Percentiles rank a stretch among this genome's conserved stretches.
phyloP scores from a whole-genome alignment of 2,329 filamentous ascomycete species.

The Capronia americana region DNA sequence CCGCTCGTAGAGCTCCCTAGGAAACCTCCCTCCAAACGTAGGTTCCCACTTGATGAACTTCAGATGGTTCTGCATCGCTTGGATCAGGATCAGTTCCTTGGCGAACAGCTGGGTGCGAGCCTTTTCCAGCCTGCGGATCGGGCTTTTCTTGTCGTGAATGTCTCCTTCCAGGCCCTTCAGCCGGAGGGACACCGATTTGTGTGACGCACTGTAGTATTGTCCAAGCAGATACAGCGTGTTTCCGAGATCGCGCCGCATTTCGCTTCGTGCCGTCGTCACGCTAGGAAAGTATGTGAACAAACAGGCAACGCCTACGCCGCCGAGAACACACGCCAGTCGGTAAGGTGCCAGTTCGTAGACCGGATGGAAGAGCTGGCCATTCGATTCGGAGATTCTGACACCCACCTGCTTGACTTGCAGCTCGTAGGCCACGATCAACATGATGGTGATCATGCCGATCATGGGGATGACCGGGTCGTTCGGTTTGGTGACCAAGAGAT shows the following conservation, averaged over 20 bases:
- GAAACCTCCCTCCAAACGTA: conserved; percentile 75
- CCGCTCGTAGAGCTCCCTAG: conserved; percentile 67
- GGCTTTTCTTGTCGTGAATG: conserved; percentile 25
- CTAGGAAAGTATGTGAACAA: conserved; percentile 80
- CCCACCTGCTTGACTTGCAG: conserved; percentile 74
- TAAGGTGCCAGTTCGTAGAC: conserved; percentile 75
- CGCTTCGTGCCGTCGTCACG: conserved; percentile 73
- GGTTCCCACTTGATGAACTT: conserved; percentile 74
- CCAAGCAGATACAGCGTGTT: conserved; percentile 74
- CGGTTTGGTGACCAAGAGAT: conserved; percentile 69
- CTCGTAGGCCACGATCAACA: conserved; percentile 74
- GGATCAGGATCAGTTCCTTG: conserved; percentile 72
- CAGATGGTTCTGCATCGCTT: conserved; percentile 67
- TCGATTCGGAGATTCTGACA: conserved; percentile 59
- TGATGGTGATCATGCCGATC: conserved; percentile 65
- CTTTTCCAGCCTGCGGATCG: conserved; percentile 62
- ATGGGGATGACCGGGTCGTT: conserved; percentile 67
- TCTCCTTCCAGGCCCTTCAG: conserved; percentile 53
- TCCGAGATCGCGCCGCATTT: conserved; percentile 71
- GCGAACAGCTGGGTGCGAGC: conserved; percentile 67
- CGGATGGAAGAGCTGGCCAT: conserved; percentile 73
- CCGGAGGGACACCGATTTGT: conserved; percentile 69
- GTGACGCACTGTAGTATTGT: conserved; percentile 75
- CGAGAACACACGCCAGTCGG: conserved; percentile 70
- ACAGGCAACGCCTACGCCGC: conserved; percentile 72